phyloP scores from a whole-genome alignment of 2,329 filamentous ascomycete genomes.

The Colletotrichum euphorbiae region DNA sequence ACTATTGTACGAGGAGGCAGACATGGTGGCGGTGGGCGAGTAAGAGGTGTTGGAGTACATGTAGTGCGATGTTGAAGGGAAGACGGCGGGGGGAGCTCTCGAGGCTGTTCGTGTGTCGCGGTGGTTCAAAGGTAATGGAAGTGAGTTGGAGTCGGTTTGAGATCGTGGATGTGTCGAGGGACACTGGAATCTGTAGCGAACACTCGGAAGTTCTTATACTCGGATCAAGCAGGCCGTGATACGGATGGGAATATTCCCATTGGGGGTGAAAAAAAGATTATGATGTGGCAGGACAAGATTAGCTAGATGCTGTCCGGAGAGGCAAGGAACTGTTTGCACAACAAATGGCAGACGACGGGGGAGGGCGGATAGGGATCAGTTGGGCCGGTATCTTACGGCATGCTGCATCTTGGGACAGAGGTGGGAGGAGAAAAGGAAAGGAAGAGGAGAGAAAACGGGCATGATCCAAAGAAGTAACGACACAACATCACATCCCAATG shows the following conservation, averaged over 20 bases:
- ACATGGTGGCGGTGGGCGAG: constrained; percentile 35
- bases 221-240: constrained; percentile 25
- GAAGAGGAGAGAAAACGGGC: constrained; percentile 37
- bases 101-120: neutral
- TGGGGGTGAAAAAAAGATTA: constrained; percentile 34
- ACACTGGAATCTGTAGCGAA: constrained; percentile 21
- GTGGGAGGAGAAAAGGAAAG: constrained; percentile 34
- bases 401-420: constrained; percentile 40
- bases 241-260: constrained; percentile 34
- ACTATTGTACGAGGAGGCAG: constrained; percentile 36
- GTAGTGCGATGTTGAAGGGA: constrained; percentile 26
- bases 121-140: neutral
- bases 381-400: constrained; percentile 41
- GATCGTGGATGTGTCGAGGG: constrained; percentile 15
- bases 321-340: constrained; percentile 35
- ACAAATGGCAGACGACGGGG: constrained; percentile 26
- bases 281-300: constrained; percentile 40
- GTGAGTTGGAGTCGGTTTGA: constrained; percentile 14
- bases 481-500: constrained; percentile 36
- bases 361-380: constrained; percentile 36
- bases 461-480: constrained; percentile 40
- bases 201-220: constrained; percentile 39
- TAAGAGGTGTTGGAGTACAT: constrained; percentile 39
- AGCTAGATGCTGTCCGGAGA: constrained; percentile 35
- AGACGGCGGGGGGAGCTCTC: neutral